Base-by-base conservation (phyloP, 306 rosid species). In the Acacia confusa region DNA sequence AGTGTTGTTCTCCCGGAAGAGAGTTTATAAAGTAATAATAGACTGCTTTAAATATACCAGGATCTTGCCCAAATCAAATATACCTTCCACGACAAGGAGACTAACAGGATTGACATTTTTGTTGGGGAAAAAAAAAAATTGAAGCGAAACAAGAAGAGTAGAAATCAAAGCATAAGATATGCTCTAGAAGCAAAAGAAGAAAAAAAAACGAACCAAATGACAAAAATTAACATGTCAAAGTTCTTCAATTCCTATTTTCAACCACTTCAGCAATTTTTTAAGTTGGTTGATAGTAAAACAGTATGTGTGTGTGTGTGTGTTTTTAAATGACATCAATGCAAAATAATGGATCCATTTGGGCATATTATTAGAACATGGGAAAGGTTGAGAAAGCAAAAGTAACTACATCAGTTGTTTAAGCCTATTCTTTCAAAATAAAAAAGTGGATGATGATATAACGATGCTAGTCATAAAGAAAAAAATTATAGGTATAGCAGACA, bases 401-500 rank as follows among this genome's bases (percentile, higher is more conserved):
- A 77, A 58, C 47, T 14, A 41, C 40, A 64, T 69, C 67, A 22
- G 70, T 63, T 48, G 50, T 53, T 78, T 78, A 64, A 50, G 58
- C 74, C 74, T 43, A 53, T 68, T 28, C 48, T 25, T 61, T 53
- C 67, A 40, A 72, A 63, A 66, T 38, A 14, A 65, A 60, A 83
- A 83, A 78, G 10, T 30, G 70, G 48, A 81, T 45, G 63, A 55
- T 52, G 43, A n/a, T 55, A 52, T 67, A 66, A 69, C 76, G 64
- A 65, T 20, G 80, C 65, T 38, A 47, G 9, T 24, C 36, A 70
- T 44, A 84, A 60, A 82, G 78, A 64, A 40, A 72, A 48, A 64
- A 78, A 38, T 19, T 45, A 82, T 24, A 77, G 76, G 83, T 72
- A 82, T 2, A 19, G 78, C 4, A 69, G 30, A 77, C 94, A 76